Conservation (phyloP, 208 protist genomes). For the Herpetomonas samuelpessoai region DNA sequence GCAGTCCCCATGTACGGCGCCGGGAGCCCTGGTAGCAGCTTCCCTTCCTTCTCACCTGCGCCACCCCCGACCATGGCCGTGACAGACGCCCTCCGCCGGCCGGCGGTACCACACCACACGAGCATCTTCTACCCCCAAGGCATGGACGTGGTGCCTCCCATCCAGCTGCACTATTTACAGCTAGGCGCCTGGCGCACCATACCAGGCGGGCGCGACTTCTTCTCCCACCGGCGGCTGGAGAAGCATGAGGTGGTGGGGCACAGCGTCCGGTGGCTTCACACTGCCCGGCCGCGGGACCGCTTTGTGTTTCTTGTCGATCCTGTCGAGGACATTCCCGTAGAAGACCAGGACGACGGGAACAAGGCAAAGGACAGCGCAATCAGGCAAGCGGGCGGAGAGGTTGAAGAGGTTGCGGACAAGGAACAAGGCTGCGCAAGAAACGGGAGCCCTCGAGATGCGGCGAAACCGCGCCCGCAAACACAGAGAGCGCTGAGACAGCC, state of each 20-base stretch:
- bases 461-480: too few species aligned
- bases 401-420: too few species aligned
- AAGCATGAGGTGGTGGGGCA: conserved; percentile 63
- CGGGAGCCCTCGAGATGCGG: too few species aligned
- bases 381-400: too few species aligned
- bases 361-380: too few species aligned
- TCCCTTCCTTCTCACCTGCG: too few species aligned
- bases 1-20: too few species aligned
- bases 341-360: not conserved
- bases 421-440: too few species aligned
- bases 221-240: conserved; percentile 51
- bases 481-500: too few species aligned
- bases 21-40: too few species aligned
- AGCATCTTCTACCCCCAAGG: conserved; percentile 69
- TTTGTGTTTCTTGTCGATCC: conserved; percentile 76
- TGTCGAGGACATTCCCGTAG: conserved; percentile 16
- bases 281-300: conserved; percentile 38
- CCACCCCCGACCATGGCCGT: too few species aligned
- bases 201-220: conserved; percentile 62
- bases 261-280: conserved; percentile 65
- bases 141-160: conserved; percentile 39
- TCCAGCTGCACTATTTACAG: conserved; percentile 63
- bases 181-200: conserved; percentile 58
- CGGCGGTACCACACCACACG: conserved; percentile 26
- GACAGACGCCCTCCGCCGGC: too few species aligned